phyloP scores from a whole-genome alignment of 208 protist genomes.

The Blastocrithidia nonstop region DNA sequence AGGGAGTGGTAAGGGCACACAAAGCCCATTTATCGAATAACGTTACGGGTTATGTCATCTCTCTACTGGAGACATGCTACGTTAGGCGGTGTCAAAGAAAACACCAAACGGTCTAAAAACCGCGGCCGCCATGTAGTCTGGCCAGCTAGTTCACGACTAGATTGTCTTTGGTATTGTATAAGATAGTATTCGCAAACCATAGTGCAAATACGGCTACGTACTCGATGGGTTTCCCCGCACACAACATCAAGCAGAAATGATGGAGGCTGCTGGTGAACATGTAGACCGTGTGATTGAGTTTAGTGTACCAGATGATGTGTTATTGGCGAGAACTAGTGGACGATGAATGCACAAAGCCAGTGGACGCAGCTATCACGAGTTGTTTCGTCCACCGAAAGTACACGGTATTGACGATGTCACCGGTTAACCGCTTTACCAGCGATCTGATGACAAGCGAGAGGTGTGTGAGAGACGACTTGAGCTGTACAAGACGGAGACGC shows the following conservation, averaged over 20 bases:
- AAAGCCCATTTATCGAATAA: slow-evolving; percentile 75
- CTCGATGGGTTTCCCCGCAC: slow-evolving; percentile 93
- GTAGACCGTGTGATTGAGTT: slow-evolving; percentile 86
- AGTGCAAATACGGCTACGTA: slow-evolving; percentile 86
- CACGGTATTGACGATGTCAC: slow-evolving; percentile 86
- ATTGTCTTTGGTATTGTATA: slow-evolving; percentile 86
- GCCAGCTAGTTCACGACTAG: slow-evolving; percentile 82
- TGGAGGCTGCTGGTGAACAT: slow-evolving; percentile 66
- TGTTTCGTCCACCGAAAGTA: slow-evolving; percentile 83
- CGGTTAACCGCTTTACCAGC: slow-evolving; percentile 84
- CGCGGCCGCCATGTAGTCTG: slow-evolving; percentile 60
- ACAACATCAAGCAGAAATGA: slow-evolving; percentile 78
- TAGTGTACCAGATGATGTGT: slow-evolving; percentile 82
- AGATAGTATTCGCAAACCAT: slow-evolving; percentile 63
- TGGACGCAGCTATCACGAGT: slow-evolving; percentile 88
- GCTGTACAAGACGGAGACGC: slow-evolving; percentile 75
- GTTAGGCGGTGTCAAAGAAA: slow-evolving; percentile 57
- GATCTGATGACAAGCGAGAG: slow-evolving; percentile 87
- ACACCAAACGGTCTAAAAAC: slow-evolving; percentile 52
- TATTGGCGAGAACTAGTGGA: slow-evolving; percentile 80
- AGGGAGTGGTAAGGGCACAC: slow-evolving; percentile 90
- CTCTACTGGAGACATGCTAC: slow-evolving; percentile 90
- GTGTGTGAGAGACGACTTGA: slow-evolving; percentile 76
- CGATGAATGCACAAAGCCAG: slow-evolving; percentile 84
- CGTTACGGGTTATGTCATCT: slow-evolving; percentile 88